Evolutionary conservation across 2,329 filamentous ascomycete genomes (phyloP), one percentile per base, ranked within the genome.

Genomic region (Fusarium oxysporum): DNA sequence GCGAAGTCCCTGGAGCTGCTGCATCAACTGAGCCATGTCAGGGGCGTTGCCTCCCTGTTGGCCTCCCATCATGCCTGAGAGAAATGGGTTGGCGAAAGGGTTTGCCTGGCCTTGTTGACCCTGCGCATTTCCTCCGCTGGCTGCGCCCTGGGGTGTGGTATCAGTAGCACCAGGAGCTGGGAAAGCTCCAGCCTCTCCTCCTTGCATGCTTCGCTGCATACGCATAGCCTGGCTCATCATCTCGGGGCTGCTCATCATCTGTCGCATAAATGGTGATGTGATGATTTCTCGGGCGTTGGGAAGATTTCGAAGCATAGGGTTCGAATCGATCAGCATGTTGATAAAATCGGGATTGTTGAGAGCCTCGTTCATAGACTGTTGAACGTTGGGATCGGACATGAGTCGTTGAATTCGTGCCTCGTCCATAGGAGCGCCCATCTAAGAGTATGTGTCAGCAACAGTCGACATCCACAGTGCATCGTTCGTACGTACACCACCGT

Each of bases 331-430:
- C 89, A 98, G 93, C 89, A 97, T 94, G 79, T 98, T 94, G 80
- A 98, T 89, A 77, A 99, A 93, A 23, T 92, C 90, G n/a, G 96
- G 96, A 83, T 98, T 98, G 82, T 95, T 93, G 81, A 99, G 92
- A 40, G 95, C 94, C 83, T 98, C 96, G 82, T 96, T 97, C 90
- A 99, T 93, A 62, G 92, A 92, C 74, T 94, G 92, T 72, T 93
- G 90, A 63, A 97, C 92, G 79, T 94, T 92, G 28, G 96, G 96
- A 79, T 98, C 94, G 70, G 93, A 91, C 78, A 99, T 91, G 90
- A 98, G 93, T 72, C 91, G 89, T 63, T 94, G 89, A 81, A 99
- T 90, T 65, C 93, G 88, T 65, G 98, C 95, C 68, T 94, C 90
- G 79, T 91, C 79, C 89, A 94, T 88, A 38, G 94, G 94, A 38